A percentile compares a stretch with the other conserved stretches of the same genome.
Evolutionary conservation across 306 rosid species (phyloP).

Genomic region (Castanea sativa): DNA sequence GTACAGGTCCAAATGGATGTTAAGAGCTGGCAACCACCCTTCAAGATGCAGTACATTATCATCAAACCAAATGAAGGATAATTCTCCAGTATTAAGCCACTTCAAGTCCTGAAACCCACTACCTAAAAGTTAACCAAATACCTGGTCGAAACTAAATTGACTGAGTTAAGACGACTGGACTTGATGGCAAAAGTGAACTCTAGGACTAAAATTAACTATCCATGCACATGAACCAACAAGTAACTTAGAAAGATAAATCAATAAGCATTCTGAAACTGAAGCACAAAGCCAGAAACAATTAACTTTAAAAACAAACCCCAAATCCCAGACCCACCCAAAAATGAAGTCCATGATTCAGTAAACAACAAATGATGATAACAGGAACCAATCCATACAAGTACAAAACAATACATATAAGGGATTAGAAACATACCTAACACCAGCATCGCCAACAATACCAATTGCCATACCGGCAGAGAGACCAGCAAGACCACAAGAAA

Average conservation of each 20-base stretch:
- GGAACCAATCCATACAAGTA: neutral
- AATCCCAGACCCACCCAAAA: neutral
- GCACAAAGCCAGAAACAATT: neutral
- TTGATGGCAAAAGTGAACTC: neutral
- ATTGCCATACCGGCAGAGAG: constrained; percentile 94
- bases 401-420: neutral
- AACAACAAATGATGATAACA: neutral
- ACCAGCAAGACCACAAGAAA: constrained; percentile 85
- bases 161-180: neutral
- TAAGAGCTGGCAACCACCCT: neutral
- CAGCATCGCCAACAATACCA: constrained; percentile 92
- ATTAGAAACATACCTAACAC: constrained; percentile 59
- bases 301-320: neutral
- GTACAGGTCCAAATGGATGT: neutral
- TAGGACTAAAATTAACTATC: neutral
- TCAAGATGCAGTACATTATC: neutral
- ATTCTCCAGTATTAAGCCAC: no score
- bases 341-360: neutral
- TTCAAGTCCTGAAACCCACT: neutral
- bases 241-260: neutral
- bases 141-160: neutral
- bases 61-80: neutral
- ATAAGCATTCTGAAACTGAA: neutral
- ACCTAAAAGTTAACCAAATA: neutral
- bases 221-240: neutral